Percentiles rank a stretch among this genome's conserved stretches.
phyloP scores from a whole-genome alignment of 257 asterid genomes.

The Capsicum pubescens region DNA sequence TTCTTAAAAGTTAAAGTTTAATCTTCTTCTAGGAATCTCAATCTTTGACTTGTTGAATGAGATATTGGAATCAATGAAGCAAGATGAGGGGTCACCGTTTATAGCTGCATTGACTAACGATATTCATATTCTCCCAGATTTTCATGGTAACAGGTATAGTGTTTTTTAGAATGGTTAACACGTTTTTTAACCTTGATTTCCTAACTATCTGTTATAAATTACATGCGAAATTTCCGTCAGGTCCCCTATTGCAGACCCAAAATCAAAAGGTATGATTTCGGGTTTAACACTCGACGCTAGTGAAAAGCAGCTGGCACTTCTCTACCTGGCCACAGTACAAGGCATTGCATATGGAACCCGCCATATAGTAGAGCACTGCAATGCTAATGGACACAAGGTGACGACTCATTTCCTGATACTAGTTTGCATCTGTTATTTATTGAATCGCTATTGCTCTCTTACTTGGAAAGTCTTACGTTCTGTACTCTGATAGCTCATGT shows the following conservation, averaged over 20 bases:
- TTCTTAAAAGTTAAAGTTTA: not conserved
- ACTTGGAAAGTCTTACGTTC: too few relatives aligned
- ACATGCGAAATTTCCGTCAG: conserved; percentile 53
- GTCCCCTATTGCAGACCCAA: conserved; percentile 97
- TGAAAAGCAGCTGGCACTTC: conserved; percentile 88
- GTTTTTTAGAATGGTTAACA: conserved; percentile 24
- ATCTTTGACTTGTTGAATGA: conserved; percentile 80
- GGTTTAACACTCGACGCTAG: conserved; percentile 89
- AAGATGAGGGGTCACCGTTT: conserved; percentile 64
- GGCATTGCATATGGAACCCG: conserved; percentile 96
- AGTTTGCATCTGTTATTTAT: not conserved
- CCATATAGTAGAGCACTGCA: conserved; percentile 92
- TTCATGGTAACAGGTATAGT: conserved; percentile 94
- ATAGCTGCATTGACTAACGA: conserved; percentile 81
- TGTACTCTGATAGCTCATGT: too few relatives aligned
- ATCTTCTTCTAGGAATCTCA: conserved; percentile 56
- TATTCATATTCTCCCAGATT: conserved; percentile 87
- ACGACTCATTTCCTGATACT: conserved; percentile 30
- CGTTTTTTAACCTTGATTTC: not conserved
- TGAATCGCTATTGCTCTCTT: not conserved
- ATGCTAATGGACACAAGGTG: conserved; percentile 91
- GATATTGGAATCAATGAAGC: conserved; percentile 66
- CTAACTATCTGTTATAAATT: conserved; percentile 4
- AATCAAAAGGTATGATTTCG: conserved; percentile 78
- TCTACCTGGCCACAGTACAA: conserved; percentile 85